Percentiles rank a stretch among this genome's conserved stretches.
These are phyloP conservation scores for Ustanciosporium gigantosporum DNA, from an alignment of 1,284 basidiomycete species.

Conservation along the genomic window DNA sequence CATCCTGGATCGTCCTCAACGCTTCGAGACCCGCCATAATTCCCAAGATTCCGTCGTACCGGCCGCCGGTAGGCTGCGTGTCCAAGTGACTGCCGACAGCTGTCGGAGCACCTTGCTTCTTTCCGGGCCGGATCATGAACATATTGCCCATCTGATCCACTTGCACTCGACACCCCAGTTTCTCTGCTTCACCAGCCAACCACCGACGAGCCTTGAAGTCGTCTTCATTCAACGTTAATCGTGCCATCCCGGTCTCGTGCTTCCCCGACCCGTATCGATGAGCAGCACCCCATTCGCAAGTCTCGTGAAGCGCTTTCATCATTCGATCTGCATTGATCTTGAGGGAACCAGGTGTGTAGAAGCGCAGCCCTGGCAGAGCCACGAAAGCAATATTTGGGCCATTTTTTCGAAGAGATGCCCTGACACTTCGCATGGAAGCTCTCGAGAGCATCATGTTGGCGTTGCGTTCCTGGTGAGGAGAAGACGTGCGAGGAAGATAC, in stretches of 20 bases:
- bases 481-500: too few relatives aligned
- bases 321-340: constrained; percentile 46
- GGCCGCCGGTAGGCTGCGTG: constrained; percentile 29
- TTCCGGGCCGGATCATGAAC: constrained; percentile 49
- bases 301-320: constrained; percentile 54
- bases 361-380: constrained; percentile 1
- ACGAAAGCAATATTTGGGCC: too few relatives aligned
- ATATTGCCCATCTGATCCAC: constrained; percentile 58
- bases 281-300: constrained; percentile 50
- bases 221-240: constrained; percentile 53
- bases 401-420: too few relatives aligned
- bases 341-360: constrained; percentile 15
- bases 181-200: constrained; percentile 48
- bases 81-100: constrained; percentile 36
- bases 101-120: constrained; percentile 6
- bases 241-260: constrained; percentile 25
- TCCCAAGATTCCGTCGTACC: constrained; percentile 34
- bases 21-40: constrained; percentile 34
- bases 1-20: constrained; percentile 18
- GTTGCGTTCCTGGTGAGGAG: too few relatives aligned
- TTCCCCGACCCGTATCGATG: constrained; percentile 17
- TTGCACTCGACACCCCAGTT: constrained; percentile 52
- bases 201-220: constrained; percentile 55
- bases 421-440: too few relatives aligned
- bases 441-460: constrained; percentile 4